Evolutionary conservation across 352 stramenopile genomes (phyloP).

Genomic region (Globisporangium cystogenes): DNA sequence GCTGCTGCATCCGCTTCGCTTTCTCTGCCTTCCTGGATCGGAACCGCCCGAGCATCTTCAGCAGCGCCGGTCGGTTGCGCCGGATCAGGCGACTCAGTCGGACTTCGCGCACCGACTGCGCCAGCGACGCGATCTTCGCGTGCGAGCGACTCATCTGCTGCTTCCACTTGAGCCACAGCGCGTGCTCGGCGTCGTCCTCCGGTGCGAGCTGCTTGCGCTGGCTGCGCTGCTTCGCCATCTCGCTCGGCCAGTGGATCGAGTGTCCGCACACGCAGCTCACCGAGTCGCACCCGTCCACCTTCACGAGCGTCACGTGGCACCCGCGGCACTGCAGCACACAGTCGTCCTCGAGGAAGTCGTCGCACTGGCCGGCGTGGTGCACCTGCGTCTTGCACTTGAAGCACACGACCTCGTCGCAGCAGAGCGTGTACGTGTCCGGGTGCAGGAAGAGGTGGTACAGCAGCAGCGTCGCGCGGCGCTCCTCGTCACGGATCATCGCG

Average conservation of each 20-base stretch:
- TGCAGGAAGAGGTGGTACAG: conserved; percentile 37
- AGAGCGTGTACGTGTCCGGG: conserved; percentile 40
- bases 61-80: conserved; percentile 23
- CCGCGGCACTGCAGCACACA: conserved; percentile 44
- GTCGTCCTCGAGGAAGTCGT: conserved; percentile 49
- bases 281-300: conserved; percentile 54
- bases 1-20: conserved; percentile 12
- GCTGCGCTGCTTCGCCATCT: conserved; percentile 38
- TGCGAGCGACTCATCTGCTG: conserved; percentile 13
- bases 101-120: conserved; percentile 21
- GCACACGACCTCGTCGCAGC: conserved; percentile 36
- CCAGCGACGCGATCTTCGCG: conserved; percentile 22
- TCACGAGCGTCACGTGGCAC: conserved; percentile 54
- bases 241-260: conserved; percentile 41
- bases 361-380: conserved; percentile 42
- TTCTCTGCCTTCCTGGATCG: conserved; percentile 5
- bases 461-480: conserved; percentile 44
- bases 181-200: conserved; percentile 17
- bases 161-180: conserved; percentile 26
- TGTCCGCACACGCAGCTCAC: conserved; percentile 46
- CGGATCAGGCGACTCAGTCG: conserved; percentile 29
- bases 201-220: conserved; percentile 46
- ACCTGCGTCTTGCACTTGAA: conserved; percentile 57
- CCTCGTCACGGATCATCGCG: conserved; percentile 38
- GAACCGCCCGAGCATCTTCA: conserved; percentile 18